phyloP scores from a whole-genome alignment of 345 rosid species.

The Hypericum androsaemum region DNA sequence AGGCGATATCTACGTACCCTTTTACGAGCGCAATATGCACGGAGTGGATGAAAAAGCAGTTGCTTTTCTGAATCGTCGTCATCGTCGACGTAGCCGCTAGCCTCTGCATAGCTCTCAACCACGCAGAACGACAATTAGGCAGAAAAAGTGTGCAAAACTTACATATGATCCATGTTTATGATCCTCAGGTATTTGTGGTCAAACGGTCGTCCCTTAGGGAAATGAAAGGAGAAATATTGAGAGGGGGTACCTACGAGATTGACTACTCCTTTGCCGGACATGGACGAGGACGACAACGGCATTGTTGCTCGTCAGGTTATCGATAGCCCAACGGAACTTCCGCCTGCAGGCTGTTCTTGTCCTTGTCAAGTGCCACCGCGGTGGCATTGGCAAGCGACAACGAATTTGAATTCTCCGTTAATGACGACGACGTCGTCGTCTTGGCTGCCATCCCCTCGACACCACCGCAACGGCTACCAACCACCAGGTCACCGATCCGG shows the following conservation, averaged over 20 bases:
- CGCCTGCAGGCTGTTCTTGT: conserved; percentile 71
- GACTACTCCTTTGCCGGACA: conserved; percentile 37
- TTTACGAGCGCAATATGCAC: conserved; percentile 78
- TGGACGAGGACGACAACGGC: conserved; percentile 44
- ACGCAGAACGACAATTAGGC: conserved; percentile 5
- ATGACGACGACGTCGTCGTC: too few relatives aligned
- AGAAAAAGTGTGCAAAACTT: background rate
- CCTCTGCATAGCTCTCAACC: conserved; percentile 13
- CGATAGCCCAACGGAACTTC: conserved; percentile 90
- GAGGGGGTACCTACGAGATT: conserved; percentile 58
- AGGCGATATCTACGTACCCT: conserved; percentile 38
- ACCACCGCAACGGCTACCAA: too few relatives aligned
- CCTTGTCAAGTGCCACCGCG: conserved; percentile 69
- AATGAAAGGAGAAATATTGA: conserved; percentile 10
- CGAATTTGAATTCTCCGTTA: background rate
- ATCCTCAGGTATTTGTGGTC: background rate
- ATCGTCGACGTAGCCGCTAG: conserved; percentile 8
- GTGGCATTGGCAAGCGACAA: conserved; percentile 31
- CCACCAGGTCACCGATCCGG: too few relatives aligned
- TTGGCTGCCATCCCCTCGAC: too few relatives aligned
- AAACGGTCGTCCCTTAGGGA: background rate
- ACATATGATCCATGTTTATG: background rate
- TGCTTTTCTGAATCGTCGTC: conserved; percentile 28
- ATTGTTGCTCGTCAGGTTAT: conserved; percentile 39
- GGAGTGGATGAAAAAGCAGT: conserved; percentile 49